Base-by-base conservation (phyloP, 1,284 basidiomycete genomes). In the Boletus smithii region DNA sequence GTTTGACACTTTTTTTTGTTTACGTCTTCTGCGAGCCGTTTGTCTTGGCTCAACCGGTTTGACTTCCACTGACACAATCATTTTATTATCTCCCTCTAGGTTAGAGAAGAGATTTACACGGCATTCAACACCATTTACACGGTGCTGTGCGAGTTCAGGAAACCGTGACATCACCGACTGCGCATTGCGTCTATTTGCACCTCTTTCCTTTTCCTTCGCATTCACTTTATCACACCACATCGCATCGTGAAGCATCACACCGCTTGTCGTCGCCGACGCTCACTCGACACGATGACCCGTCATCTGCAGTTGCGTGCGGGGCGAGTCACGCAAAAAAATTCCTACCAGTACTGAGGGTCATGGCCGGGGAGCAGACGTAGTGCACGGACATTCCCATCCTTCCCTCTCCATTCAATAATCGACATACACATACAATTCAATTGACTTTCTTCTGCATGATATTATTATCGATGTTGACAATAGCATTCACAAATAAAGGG, bases 81-180 rank as follows among this genome's bases (percentile, higher is more conserved):
- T 63, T 58, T 51, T 63, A 57, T 59, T 65, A 52, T 58, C 61
- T 57, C 63, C 55, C 49, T 60, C 57, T 69, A 94, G 91, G 89
- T 97, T 69, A 81, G 97, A 71, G 95, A 98, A 74, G 97, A 99
- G 80, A 99, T 99, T 59, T 99, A 99, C 69, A 93, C 91, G 49
- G 97, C 97, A 32, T 99, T 99, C 83, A 97, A 97, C 75, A 92
- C 93, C 53, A 99, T 99, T 57, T 97, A 98, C 70, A 93, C 92
- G 48, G 92, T 95, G 75, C 70, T 95, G 54, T 88, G 85, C 74
- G 89, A 91, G 65, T 91, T 91, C 77, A 79, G 87, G 68, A 91
- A 91, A 71, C 88, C 88, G 46, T 90, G 69, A 76, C 57, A 43
- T 42, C 5, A 10, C 18, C 16, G 17, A 31, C 4, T 22, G 5